A percentile compares a stretch with the other conserved stretches of the same genome.
Evolutionary conservation across 306 rosid species (phyloP).

Genomic region (Casuarina glauca): DNA sequence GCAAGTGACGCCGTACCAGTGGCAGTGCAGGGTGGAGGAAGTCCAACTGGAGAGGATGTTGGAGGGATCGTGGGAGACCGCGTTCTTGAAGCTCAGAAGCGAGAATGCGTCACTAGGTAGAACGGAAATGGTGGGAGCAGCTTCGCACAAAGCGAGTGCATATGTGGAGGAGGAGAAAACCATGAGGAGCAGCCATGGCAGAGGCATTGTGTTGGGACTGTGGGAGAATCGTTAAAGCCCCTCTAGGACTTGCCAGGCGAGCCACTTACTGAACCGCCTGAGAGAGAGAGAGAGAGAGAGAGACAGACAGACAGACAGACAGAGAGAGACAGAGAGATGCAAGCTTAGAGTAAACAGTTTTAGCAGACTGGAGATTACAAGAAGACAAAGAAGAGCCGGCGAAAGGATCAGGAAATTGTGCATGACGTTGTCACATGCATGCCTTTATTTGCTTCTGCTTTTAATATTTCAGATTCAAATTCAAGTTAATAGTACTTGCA

Average conservation of each 20-base stretch:
- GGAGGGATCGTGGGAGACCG: slow-evolving; percentile 38
- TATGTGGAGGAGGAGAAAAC: slow-evolving; percentile 1
- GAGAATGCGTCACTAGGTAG: slow-evolving; percentile 45
- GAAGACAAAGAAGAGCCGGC: slow-evolving; percentile 1
- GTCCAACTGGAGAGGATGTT: slow-evolving; percentile 45
- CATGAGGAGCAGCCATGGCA: slow-evolving; percentile 15
- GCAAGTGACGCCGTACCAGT: slow-evolving; percentile 57
- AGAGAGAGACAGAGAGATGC: not conserved
- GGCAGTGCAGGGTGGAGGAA: slow-evolving; percentile 33
- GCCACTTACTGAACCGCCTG: too few species aligned
- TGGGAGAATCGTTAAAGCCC: too few species aligned
- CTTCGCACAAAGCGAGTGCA: slow-evolving; percentile 17
- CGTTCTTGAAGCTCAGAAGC: slow-evolving; percentile 50
- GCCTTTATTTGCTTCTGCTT: not conserved
- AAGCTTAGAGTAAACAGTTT: not conserved
- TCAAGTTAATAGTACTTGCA: not conserved
- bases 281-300: not conserved
- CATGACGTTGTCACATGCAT: not conserved
- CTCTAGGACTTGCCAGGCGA: too few species aligned
- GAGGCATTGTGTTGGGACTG: not conserved
- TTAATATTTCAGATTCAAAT: not conserved
- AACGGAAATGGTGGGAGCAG: slow-evolving; percentile 23
- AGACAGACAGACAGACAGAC: not conserved
- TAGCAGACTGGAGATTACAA: not conserved
- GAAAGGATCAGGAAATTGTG: not conserved